phyloP scores from a whole-genome alignment of 2,329 filamentous ascomycete genomes.

The Fusarium miscanthi region DNA sequence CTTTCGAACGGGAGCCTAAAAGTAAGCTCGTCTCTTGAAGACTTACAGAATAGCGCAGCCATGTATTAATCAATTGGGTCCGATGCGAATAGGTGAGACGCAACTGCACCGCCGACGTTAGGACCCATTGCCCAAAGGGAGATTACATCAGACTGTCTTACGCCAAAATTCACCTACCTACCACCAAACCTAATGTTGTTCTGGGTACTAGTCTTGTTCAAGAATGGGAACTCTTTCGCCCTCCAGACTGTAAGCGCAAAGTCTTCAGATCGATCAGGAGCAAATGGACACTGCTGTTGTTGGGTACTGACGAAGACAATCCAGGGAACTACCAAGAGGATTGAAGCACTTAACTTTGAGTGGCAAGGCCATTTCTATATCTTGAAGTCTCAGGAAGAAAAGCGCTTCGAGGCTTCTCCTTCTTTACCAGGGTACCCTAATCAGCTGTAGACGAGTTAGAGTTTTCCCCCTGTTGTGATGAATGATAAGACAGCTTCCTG shows the following conservation, averaged over 20 bases:
- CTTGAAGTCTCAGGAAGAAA: neutral
- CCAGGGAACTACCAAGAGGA: neutral
- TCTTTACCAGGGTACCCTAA: too few relatives aligned
- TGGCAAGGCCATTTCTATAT: neutral
- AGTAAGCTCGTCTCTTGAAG: fast-evolving
- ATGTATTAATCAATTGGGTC: fast-evolving
- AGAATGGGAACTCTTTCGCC: neutral
- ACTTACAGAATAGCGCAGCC: too few relatives aligned
- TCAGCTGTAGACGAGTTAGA: neutral
- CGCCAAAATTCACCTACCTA: neutral
- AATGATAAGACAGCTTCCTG: fast-evolving
- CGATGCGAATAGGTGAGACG: fast-evolving
- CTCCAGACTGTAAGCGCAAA: neutral
- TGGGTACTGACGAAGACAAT: neutral
- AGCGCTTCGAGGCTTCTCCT: too few relatives aligned
- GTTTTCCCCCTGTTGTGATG: neutral
- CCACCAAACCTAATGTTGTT: neutral
- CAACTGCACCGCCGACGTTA: fast-evolving
- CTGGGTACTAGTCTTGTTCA: neutral
- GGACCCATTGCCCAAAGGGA: fast-evolving
- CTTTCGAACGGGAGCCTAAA: neutral
- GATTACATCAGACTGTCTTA: neutral
- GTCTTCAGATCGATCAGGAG: neutral
- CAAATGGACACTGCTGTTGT: neutral
- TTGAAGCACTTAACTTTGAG: neutral